Percentiles rank a stretch among this genome's conserved stretches.
Evolutionary conservation across 352 stramenopile genomes (phyloP).

Genomic region (Globisporangium cylindrosporum): DNA sequence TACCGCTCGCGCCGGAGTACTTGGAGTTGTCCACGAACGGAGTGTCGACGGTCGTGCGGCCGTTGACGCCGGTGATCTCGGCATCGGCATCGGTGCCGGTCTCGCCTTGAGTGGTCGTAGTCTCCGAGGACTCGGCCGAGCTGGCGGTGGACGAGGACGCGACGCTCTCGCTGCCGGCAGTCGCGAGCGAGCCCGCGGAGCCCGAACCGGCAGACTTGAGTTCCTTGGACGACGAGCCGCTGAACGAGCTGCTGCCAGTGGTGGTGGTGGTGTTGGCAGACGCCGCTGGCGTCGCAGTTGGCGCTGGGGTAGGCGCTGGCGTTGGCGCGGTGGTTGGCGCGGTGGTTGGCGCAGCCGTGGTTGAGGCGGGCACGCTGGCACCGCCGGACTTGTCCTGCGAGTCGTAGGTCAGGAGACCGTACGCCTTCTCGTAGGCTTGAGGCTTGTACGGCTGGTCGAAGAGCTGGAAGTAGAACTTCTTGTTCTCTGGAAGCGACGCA

Average conservation of each 20-base stretch:
- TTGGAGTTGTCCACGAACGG: constrained; percentile 14
- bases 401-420: constrained; percentile 45
- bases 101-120: constrained; percentile 11
- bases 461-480: constrained; percentile 80
- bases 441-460: constrained; percentile 57
- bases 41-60: constrained; percentile 20
- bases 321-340: constrained; percentile 9
- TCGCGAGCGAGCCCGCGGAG: constrained; percentile 9
- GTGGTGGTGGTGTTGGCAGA: constrained; percentile 2
- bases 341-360: constrained; percentile 18
- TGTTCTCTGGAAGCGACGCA: constrained; percentile 31
- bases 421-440: constrained; percentile 44
- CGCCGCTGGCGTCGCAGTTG: constrained; percentile 4
- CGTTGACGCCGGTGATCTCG: background rate
- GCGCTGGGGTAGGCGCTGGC: constrained; percentile 9
- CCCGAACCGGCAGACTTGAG: constrained; percentile 13
- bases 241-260: background rate
- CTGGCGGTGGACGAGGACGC: constrained; percentile 10
- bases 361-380: constrained; percentile 21
- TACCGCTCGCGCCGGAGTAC: constrained; percentile 16
- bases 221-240: constrained; percentile 4
- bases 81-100: constrained; percentile 3
- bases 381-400: constrained; percentile 52
- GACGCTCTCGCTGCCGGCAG: constrained; percentile 12
- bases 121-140: constrained; percentile 1